These are phyloP conservation scores for Sicyos edulis DNA, from an alignment of 306 rosid species.

Conservation along the genomic window DNA sequence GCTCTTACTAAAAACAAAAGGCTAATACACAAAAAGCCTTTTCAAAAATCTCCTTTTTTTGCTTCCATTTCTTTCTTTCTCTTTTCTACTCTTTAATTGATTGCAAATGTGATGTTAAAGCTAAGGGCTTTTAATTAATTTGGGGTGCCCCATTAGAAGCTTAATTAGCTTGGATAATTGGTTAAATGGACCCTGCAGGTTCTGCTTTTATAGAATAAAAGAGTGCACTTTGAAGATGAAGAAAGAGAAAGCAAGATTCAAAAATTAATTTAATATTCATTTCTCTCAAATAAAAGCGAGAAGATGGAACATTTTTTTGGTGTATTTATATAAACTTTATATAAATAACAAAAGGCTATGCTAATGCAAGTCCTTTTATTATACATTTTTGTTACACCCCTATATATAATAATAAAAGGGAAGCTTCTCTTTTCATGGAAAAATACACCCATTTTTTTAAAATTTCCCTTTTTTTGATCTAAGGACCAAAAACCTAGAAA, in stretches of 20 bases:
- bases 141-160: not conserved
- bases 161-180: not conserved
- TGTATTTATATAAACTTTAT: constrained; percentile 11
- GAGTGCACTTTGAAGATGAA: not conserved
- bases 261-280: constrained; percentile 15
- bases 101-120: not conserved
- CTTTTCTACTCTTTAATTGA: not conserved
- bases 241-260: not conserved
- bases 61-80: not conserved
- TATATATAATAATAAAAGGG: constrained; percentile 2
- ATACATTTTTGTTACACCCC: constrained; percentile 15
- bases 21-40: not conserved
- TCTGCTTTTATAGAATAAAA: not conserved
- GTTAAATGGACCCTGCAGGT: constrained; percentile 4
- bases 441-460: not conserved
- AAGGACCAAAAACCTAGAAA: constrained; percentile 23
- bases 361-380: constrained; percentile 34
- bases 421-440: not conserved
- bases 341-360: constrained; percentile 19
- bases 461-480: constrained; percentile 18
- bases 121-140: not conserved
- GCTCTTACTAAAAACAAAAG: constrained; percentile 1
- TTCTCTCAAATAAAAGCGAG: constrained; percentile 7
- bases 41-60: not conserved
- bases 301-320: constrained; percentile 2